phyloP scores from a whole-genome alignment of 176 grass and related monocot species.

The Oryza brachyantha region DNA sequence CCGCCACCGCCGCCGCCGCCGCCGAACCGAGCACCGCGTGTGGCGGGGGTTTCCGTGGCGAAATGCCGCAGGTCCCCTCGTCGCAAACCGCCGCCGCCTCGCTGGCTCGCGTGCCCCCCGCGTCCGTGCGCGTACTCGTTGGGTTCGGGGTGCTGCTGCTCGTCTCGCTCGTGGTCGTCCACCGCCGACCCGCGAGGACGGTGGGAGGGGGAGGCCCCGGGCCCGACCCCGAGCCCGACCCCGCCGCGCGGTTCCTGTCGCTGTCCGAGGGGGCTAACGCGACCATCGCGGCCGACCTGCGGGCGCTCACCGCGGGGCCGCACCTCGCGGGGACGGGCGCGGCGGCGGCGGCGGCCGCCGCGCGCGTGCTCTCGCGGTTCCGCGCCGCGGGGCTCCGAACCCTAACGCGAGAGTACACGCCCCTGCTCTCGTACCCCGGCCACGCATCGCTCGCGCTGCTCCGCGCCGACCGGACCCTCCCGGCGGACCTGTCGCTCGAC shows the following conservation, averaged over 20 bases:
- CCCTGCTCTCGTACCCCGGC: conserved; percentile 74
- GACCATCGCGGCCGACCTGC: conserved; percentile 65
- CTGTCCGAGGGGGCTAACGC: conserved; percentile 64
- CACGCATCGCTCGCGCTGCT: conserved; percentile 71
- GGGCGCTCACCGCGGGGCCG: conserved; percentile 59
- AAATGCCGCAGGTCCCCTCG: conserved; percentile 40
- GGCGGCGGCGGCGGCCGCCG: conserved; percentile 18
- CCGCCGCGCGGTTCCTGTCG: conserved; percentile 47
- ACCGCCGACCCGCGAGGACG: background rate
- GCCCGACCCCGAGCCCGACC: background rate
- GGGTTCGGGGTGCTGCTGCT: conserved; percentile 32
- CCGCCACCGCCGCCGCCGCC: background rate
- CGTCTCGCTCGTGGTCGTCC: conserved; percentile 33
- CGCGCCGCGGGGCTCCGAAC: conserved; percentile 47
- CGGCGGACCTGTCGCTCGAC: conserved; percentile 37
- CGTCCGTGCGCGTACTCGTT: conserved; percentile 16
- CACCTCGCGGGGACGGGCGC: conserved; percentile 72
- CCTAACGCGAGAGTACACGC: conserved; percentile 47
- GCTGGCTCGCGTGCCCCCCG: background rate
- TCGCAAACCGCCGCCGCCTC: background rate
- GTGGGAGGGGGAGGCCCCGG: background rate
- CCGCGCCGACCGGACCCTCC: conserved; percentile 37
- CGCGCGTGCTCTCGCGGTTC: conserved; percentile 49
- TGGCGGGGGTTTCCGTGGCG: background rate
- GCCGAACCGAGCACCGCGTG: background rate